Percentiles rank a stretch among this genome's conserved stretches.
These are phyloP conservation scores for Podila verticillata DNA, from an alignment of 192 early-diverging fungal genomes.

Conservation along the genomic window DNA sequence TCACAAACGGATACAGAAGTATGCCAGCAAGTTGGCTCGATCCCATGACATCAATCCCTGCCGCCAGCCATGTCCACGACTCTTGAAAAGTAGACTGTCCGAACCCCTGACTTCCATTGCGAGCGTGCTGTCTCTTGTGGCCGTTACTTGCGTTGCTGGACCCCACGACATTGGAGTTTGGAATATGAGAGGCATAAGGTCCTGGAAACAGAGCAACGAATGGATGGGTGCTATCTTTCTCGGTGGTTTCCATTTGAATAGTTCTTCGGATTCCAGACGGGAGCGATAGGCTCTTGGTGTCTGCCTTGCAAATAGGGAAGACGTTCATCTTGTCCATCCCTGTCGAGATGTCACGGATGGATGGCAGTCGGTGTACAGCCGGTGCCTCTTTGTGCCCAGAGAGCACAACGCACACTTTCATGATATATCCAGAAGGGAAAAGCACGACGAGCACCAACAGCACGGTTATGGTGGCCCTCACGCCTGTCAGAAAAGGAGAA, in stretches of 20 bases:
- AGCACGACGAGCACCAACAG: slow-evolving; percentile 42
- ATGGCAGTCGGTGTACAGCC: slow-evolving; percentile 3
- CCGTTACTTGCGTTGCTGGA: background rate
- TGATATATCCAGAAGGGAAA: slow-evolving; percentile 52
- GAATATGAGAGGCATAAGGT: slow-evolving; percentile 30
- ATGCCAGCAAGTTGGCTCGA: slow-evolving; percentile 31
- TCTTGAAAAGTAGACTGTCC: background rate
- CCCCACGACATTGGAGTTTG: slow-evolving; percentile 17
- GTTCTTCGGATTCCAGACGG: slow-evolving; percentile 1
- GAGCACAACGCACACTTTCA: slow-evolving; percentile 49
- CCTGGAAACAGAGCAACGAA: slow-evolving; percentile 33
- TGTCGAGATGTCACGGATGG: slow-evolving; percentile 14
- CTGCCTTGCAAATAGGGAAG: slow-evolving; percentile 40
- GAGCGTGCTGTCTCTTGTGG: background rate
- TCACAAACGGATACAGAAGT: slow-evolving; percentile 56
- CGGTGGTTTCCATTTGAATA: no score
- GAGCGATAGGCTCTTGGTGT: slow-evolving; percentile 8
- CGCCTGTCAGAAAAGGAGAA: slow-evolving; percentile 8
- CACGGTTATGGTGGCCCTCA: slow-evolving; percentile 41
- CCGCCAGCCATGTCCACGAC: slow-evolving; percentile 29
- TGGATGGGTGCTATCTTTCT: slow-evolving; percentile 4
- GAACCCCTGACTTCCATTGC: background rate
- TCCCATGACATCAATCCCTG: slow-evolving; percentile 34
- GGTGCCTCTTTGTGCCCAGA: slow-evolving; percentile 26
- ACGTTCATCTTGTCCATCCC: slow-evolving; percentile 26